A percentile compares a stretch with the other conserved stretches of the same genome.
Conservation (phyloP, 2,329 filamentous ascomycete genomes). For the Pyrenophora tritici-repentis region DNA sequence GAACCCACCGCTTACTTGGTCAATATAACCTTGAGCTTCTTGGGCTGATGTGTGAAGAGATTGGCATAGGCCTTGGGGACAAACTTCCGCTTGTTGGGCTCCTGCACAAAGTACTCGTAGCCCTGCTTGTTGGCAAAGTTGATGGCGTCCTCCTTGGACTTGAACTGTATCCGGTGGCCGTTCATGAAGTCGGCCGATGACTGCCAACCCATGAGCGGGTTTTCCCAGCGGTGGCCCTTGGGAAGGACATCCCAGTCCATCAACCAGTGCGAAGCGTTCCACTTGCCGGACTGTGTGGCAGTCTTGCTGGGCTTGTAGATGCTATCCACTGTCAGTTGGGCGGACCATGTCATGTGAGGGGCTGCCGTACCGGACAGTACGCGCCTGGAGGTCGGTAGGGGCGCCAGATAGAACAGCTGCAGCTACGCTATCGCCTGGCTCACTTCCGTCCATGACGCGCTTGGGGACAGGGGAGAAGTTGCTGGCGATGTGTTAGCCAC, state of each 20-base stretch:
- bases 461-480: conserved; percentile 90
- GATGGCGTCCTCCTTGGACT: conserved; percentile 91
- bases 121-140: conserved; percentile 97
- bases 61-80: conserved; percentile 94
- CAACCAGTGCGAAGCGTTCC: conserved; percentile 84
- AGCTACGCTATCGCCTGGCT: conserved; percentile 73
- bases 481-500: conserved; percentile 55
- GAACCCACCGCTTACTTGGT: conserved; percentile 67
- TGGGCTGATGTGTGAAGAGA: conserved; percentile 85
- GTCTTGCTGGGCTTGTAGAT: conserved; percentile 92
- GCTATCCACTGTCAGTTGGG: conserved; percentile 55
- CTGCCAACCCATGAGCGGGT: conserved; percentile 97
- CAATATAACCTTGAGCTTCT: conserved; percentile 81
- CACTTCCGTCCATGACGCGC: conserved; percentile 87
- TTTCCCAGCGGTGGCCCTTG: conserved; percentile 98
- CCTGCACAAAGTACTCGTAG: conserved; percentile 98
- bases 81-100: conserved; percentile 87
- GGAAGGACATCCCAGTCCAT: conserved; percentile 97
- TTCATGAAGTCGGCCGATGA: conserved; percentile 95
- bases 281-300: conserved; percentile 93
- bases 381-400: conserved; percentile 88
- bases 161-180: conserved; percentile 88
- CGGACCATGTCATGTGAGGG: background rate
- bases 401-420: conserved; percentile 90
- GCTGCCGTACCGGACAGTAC: conserved; percentile 79